Base-by-base conservation (phyloP, 768 basidiomycete genomes). In the Amyloporia xantha region DNA sequence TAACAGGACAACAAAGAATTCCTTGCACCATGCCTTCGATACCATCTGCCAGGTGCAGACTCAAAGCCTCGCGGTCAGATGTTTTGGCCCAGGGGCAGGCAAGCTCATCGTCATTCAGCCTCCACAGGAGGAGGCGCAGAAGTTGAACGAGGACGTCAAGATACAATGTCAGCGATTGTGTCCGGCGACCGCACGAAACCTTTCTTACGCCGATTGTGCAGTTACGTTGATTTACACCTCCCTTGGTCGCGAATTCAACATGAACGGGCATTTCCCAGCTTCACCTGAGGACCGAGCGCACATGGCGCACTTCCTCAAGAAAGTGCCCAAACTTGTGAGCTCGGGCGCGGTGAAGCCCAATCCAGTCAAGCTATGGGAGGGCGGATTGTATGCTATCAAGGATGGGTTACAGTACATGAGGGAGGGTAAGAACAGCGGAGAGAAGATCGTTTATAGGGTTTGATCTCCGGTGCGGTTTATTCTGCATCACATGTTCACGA, bases 361-460 rank as follows among this genome's bases (percentile, higher is more conserved):
- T 33, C 58, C 56, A 7, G 37, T 62, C 39, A 53, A 58, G 42
- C 24, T 63, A 7, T 59, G 51, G 53, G 54, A 59, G 6, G 57
- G 54, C 1, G 66, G 65, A 3, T 40, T 66, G 17, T 56, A 46
- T 5, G 49, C 51, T 6, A 55, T 66, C 43, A 48, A 46, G 11
- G 60, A 55, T 0, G 59, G 63, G 5, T 42, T 67, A 38, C 49
- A 63, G 44, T 57, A 55, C 40, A 60, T 67, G 62, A 52, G 45
- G 39, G 57, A 61, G 11, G 63, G 65, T 17, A 63, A 61, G 58
- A 48, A 61, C 20, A 64, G 61, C 44, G 66, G 52, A 25, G 57
- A 61, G 53, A 67, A 68, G 52, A 46, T 64, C 27, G 63, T 62
- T 11, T 63, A 62, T 26, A 15, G 39, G 27, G 40, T 48, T 12